phyloP scores from a whole-genome alignment of 2,329 filamentous ascomycete genomes.

The Sphaerulina vaccinii region DNA sequence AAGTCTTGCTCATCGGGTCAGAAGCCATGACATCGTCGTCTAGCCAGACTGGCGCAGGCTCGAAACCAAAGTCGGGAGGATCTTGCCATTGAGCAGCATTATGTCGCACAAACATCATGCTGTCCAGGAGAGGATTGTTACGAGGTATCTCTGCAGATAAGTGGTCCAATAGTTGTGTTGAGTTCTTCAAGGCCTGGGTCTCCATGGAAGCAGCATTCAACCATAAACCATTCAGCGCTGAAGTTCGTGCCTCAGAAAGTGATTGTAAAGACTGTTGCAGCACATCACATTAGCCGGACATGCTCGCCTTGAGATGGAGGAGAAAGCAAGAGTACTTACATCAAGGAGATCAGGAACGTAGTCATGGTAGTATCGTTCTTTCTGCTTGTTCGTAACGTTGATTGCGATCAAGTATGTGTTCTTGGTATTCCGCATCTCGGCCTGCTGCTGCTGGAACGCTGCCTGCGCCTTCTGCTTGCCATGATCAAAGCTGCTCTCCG shows the following conservation, averaged over 20 bases:
- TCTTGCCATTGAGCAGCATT: constrained; percentile 81
- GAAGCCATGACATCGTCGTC: constrained; percentile 84
- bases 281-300: constrained; percentile 7
- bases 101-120: constrained; percentile 96
- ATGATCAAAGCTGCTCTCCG: constrained; percentile 84
- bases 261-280: constrained; percentile 70
- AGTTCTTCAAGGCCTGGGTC: constrained; percentile 71
- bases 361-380: constrained; percentile 95
- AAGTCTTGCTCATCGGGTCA: constrained; percentile 84
- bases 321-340: constrained; percentile 49
- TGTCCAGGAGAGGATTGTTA: constrained; percentile 86
- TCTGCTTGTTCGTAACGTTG: constrained; percentile 96
- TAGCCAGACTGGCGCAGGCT: constrained; percentile 95
- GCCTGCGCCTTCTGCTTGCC: constrained; percentile 84
- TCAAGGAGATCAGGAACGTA: constrained; percentile 93
- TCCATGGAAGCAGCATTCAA: constrained; percentile 76
- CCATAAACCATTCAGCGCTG: constrained; percentile 85
- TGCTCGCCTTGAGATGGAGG: neutral
- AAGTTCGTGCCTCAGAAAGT: constrained; percentile 81
- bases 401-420: constrained; percentile 97
- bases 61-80: constrained; percentile 79
- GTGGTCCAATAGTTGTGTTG: constrained; percentile 68
- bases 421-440: constrained; percentile 97
- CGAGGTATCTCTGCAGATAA: constrained; percentile 78
- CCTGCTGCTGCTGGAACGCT: constrained; percentile 85